A percentile compares a stretch with the other conserved stretches of the same genome.
These are phyloP conservation scores for Ustilago curta DNA, from an alignment of 1,284 basidiomycete genomes.

Conservation along the genomic window DNA sequence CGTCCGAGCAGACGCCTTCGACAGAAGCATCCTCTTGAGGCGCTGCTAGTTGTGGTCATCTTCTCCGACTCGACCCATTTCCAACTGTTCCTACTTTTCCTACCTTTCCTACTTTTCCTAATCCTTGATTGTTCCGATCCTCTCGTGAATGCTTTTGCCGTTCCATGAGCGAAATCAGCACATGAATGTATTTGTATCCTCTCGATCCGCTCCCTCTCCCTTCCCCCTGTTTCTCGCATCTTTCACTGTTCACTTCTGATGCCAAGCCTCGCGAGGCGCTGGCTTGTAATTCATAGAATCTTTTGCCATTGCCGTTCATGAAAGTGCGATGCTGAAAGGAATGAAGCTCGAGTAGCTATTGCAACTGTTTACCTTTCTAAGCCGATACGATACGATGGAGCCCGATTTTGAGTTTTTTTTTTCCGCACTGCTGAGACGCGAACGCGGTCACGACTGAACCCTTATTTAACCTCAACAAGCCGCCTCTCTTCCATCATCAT, in stretches of 20 bases:
- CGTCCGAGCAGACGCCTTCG: constrained; percentile 18
- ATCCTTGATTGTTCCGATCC: neutral
- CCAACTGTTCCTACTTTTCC: neutral
- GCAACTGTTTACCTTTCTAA: too few relatives aligned
- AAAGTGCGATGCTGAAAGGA: neutral
- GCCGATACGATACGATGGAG: too few relatives aligned
- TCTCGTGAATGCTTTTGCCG: neutral
- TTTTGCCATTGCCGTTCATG: neutral
- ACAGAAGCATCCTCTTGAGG: constrained; percentile 27
- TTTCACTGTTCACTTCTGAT: neutral
- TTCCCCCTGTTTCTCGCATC: constrained; percentile 5
- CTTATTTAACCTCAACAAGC: constrained; percentile 4
- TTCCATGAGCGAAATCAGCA: constrained; percentile 2
- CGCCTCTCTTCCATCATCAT: constrained; percentile 1
- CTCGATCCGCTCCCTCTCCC: neutral
- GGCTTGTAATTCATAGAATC: constrained; percentile 29
- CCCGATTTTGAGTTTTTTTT: neutral
- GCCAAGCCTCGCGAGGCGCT: constrained; percentile 1
- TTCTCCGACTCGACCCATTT: neutral
- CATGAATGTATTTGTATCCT: constrained; percentile 31
- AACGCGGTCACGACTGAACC: constrained; percentile 10
- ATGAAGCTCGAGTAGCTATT: neutral
- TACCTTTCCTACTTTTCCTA: neutral
- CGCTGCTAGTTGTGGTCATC: neutral
- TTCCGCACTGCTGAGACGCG: constrained; percentile 10